phyloP scores from a whole-genome alignment of 2,329 filamentous ascomycete species.

The Periconia macrospinosa region DNA sequence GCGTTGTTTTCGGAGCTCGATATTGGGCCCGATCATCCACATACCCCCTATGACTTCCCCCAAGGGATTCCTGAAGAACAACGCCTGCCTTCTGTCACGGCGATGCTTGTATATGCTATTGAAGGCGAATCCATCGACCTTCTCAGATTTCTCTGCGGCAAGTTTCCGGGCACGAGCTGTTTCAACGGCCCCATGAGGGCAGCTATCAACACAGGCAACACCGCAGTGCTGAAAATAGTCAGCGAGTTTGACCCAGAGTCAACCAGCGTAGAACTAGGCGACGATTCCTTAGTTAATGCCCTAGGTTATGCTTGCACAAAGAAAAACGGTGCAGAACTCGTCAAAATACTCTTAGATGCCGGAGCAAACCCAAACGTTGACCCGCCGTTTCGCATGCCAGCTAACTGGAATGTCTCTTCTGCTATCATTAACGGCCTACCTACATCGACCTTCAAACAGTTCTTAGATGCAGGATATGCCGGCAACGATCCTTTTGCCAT shows the following conservation, averaged over 20 bases:
- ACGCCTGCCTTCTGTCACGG: slow-evolving; percentile 1
- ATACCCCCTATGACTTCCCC: slow-evolving; percentile 1
- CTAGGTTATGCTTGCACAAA: slow-evolving; percentile 5
- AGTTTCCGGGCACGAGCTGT: slow-evolving; percentile 1
- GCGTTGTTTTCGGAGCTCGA: background rate
- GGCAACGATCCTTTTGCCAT: slow-evolving; percentile 6
- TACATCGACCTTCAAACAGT: slow-evolving; percentile 5
- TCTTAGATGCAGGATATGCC: slow-evolving; percentile 8
- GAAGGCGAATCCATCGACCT: background rate
- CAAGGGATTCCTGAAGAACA: background rate
- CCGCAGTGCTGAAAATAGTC: slow-evolving; percentile 1
- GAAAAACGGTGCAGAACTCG: slow-evolving; percentile 1
- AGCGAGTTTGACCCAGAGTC: slow-evolving; percentile 1
- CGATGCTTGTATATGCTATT: slow-evolving; percentile 4
- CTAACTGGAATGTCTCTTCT: slow-evolving; percentile 4
- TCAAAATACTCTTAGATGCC: slow-evolving; percentile 8
- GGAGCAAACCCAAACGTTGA: slow-evolving; percentile 7
- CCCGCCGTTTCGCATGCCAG: slow-evolving; percentile 4
- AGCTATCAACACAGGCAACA: slow-evolving; percentile 6
- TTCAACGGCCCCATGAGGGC: slow-evolving; percentile 1
- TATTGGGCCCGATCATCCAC: slow-evolving; percentile 3
- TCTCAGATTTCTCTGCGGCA: slow-evolving; percentile 2
- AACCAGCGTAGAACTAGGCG: slow-evolving; percentile 1
- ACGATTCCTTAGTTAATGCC: slow-evolving; percentile 1
- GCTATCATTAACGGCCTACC: slow-evolving; percentile 1